Conservation (phyloP, 768 basidiomycete genomes). For the Hypholoma fasciculare region DNA sequence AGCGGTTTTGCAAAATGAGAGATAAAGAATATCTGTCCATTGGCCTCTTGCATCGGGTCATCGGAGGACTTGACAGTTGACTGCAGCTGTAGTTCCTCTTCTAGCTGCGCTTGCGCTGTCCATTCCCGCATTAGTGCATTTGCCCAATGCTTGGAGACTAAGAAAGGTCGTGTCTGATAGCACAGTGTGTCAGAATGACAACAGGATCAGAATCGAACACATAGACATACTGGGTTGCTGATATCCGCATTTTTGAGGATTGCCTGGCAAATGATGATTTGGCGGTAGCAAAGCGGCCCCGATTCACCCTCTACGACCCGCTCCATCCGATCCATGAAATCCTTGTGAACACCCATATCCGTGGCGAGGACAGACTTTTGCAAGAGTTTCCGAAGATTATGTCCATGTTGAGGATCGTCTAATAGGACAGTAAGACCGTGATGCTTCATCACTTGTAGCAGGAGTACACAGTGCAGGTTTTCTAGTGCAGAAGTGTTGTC, state of each 20-base stretch:
- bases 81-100: conserved; percentile 74
- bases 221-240: conserved; percentile 85
- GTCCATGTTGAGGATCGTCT: conserved; percentile 49
- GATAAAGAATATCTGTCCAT: conserved; percentile 89
- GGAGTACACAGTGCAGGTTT: conserved; percentile 84
- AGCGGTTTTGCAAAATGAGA: conserved; percentile 81
- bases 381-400: conserved; percentile 70
- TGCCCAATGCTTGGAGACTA: conserved; percentile 94
- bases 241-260: conserved; percentile 98
- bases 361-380: conserved; percentile 85
- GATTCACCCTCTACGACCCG: conserved; percentile 43
- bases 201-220: not conserved
- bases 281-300: conserved; percentile 43
- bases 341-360: conserved; percentile 89
- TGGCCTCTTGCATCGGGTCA: conserved; percentile 62
- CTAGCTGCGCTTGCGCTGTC: conserved; percentile 86
- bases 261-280: conserved; percentile 82
- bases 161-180: conserved; percentile 82
- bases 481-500: conserved; percentile 91
- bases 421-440: conserved; percentile 74
- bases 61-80: conserved; percentile 49
- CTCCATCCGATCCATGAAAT: conserved; percentile 75
- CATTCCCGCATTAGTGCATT: conserved; percentile 87
- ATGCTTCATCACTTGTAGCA: conserved; percentile 76
- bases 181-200: conserved; percentile 4